Conservation (phyloP, 2,329 filamentous ascomycete species). For the Lachnellula cervina region DNA sequence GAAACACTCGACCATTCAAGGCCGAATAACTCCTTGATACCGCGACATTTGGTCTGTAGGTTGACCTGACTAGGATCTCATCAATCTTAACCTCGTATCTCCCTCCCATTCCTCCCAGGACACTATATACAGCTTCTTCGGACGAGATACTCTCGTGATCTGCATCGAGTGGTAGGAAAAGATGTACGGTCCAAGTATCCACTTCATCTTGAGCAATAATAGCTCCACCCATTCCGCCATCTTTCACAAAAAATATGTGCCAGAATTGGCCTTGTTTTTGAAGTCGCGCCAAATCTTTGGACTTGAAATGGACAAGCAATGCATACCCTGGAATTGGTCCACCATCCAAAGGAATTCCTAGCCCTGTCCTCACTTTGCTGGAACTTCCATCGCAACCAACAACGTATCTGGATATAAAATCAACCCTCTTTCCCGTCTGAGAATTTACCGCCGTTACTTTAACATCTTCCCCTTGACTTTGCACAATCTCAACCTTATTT, state of each 20-base stretch:
- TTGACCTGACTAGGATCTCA: conserved; percentile 29
- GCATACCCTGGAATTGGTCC: conserved; percentile 18
- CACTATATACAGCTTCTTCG: conserved; percentile 20
- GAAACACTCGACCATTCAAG: conserved; percentile 17
- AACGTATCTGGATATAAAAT: conserved; percentile 34
- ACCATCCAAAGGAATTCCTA: conserved; percentile 23
- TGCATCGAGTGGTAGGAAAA: conserved; percentile 9
- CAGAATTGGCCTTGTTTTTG: conserved; percentile 19
- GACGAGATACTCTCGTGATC: conserved; percentile 21
- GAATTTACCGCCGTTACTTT: conserved; percentile 15
- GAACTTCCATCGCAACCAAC: conserved; percentile 48
- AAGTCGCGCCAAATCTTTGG: conserved; percentile 10
- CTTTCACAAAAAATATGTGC: conserved; percentile 18
- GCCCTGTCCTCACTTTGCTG: conserved; percentile 30
- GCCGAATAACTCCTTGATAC: conserved; percentile 26
- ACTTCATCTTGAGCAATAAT: conserved; percentile 23
- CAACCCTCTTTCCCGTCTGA: conserved; percentile 13
- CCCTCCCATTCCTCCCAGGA: conserved; percentile 19
- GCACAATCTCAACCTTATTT: conserved; percentile 17
- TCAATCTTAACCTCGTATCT: conserved; percentile 30
- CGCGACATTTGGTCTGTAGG: conserved; percentile 29
- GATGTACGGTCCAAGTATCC: conserved; percentile 32
- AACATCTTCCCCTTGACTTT: conserved; percentile 2
- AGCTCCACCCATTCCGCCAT: conserved; percentile 4
- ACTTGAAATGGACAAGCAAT: conserved; percentile 23